These are phyloP conservation scores for Nephelium lappaceum DNA, from an alignment of 345 rosid species.

Conservation along the genomic window DNA sequence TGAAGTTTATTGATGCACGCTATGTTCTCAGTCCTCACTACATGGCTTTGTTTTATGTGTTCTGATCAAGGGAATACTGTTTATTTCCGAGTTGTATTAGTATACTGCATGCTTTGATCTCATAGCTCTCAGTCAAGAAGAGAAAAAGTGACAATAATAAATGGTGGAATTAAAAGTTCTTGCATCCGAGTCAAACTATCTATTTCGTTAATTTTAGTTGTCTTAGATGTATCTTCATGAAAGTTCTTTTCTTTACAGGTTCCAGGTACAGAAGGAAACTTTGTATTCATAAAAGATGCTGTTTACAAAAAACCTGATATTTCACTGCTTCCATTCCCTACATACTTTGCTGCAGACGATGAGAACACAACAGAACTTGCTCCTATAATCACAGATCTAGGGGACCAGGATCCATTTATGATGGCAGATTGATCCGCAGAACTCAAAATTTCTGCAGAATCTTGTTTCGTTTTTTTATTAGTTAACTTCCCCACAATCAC, in stretches of 20 bases:
- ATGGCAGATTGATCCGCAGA: conserved; percentile 48
- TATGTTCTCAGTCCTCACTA: not conserved
- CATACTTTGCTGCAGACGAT: conserved; percentile 65
- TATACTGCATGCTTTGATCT: not conserved
- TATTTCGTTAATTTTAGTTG: not conserved
- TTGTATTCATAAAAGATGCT: conserved; percentile 86
- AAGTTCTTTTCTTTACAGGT: conserved; percentile 53
- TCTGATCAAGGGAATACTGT: not conserved
- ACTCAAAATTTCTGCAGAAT: conserved; percentile 7
- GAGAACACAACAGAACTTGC: conserved; percentile 49
- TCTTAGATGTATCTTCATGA: not conserved
- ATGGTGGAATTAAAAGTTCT: not conserved
- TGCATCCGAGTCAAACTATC: not conserved
- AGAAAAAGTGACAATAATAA: not conserved
- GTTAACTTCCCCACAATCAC: conserved; percentile 4
- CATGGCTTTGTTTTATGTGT: not conserved
- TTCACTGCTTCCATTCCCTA: conserved; percentile 85
- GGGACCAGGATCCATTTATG: conserved; percentile 89
- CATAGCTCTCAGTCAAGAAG: not conserved
- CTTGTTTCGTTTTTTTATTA: not conserved
- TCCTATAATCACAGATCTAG: conserved; percentile 77
- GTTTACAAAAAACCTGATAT: conserved; percentile 76
- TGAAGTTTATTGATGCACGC: not conserved
- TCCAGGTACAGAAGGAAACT: conserved; percentile 90
- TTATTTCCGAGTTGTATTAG: not conserved